These are phyloP conservation scores for Phytophthora cajani DNA, from an alignment of 352 stramenopile species.

Conservation along the genomic window DNA sequence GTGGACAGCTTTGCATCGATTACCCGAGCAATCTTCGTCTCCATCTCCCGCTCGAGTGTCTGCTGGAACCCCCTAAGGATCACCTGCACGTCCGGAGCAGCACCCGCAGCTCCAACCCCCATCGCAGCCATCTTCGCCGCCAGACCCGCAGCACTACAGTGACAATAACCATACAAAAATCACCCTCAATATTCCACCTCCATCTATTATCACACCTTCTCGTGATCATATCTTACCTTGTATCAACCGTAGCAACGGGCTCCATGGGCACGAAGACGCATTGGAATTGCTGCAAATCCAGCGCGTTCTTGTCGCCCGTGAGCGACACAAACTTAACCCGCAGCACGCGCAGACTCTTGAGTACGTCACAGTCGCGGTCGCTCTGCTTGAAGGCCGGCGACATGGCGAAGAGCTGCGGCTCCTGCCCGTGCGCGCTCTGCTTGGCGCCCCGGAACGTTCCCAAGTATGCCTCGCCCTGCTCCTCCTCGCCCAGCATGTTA, in stretches of 20 bases:
- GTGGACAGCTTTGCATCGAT: constrained; percentile 67
- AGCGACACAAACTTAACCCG: constrained; percentile 82
- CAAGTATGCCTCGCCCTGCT: constrained; percentile 73
- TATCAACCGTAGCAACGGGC: constrained; percentile 15
- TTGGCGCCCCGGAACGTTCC: constrained; percentile 69
- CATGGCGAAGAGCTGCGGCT: constrained; percentile 51
- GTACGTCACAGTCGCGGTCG: constrained; percentile 54
- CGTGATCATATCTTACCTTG: constrained; percentile 14
- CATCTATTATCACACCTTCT: background rate
- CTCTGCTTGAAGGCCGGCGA: constrained; percentile 53
- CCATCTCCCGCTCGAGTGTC: constrained; percentile 67
- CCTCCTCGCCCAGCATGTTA: constrained; percentile 65
- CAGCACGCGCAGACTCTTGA: constrained; percentile 58
- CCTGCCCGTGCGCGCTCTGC: constrained; percentile 8
- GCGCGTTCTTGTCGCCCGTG: constrained; percentile 54
- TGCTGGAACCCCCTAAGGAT: constrained; percentile 66
- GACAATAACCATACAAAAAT: constrained; percentile 1
- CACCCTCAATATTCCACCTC: background rate
- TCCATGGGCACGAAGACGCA: constrained; percentile 51
- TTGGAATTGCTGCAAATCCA: constrained; percentile 49
- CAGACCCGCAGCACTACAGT: constrained; percentile 23
- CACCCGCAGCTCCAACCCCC: background rate
- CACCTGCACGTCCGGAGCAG: constrained; percentile 36
- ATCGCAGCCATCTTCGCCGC: constrained; percentile 23
- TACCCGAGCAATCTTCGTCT: constrained; percentile 64